These are phyloP conservation scores for Turritis glabra DNA, from an alignment of 345 rosid genomes.

Conservation along the genomic window DNA sequence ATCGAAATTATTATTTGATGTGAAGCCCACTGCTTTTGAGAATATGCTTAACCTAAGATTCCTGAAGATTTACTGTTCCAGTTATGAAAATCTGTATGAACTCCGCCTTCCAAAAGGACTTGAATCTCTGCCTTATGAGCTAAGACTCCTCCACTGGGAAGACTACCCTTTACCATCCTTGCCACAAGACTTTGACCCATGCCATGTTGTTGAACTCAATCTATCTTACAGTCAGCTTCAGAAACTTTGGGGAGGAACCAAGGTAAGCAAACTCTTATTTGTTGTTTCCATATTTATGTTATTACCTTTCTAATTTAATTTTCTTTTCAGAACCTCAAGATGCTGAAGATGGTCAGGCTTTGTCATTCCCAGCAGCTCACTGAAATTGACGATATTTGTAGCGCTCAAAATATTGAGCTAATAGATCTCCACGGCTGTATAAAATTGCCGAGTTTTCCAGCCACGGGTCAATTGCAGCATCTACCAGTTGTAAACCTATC, in stretches of 20 bases:
- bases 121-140: constrained; percentile 14
- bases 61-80: constrained; percentile 13
- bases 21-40: not conserved
- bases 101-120: not conserved
- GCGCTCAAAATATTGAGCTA: not conserved
- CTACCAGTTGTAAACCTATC: constrained; percentile 17
- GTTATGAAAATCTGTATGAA: not conserved
- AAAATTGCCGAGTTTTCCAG: constrained; percentile 15
- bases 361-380: constrained; percentile 8
- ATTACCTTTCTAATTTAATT: not conserved
- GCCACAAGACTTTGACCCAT: constrained; percentile 12
- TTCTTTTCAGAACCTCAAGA: not conserved
- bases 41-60: constrained; percentile 29
- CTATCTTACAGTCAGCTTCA: constrained; percentile 13
- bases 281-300: not conserved
- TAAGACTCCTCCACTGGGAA: constrained; percentile 37
- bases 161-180: constrained; percentile 17
- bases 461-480: not conserved
- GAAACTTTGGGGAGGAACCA: constrained; percentile 29
- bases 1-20: not conserved
- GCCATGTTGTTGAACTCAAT: constrained; percentile 30
- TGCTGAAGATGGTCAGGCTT: constrained; percentile 15
- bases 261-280: not conserved
- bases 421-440: constrained; percentile 20
- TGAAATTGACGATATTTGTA: not conserved